Conservation (phyloP, 148 eudicot species). For the Amaranthus cruentus region DNA sequence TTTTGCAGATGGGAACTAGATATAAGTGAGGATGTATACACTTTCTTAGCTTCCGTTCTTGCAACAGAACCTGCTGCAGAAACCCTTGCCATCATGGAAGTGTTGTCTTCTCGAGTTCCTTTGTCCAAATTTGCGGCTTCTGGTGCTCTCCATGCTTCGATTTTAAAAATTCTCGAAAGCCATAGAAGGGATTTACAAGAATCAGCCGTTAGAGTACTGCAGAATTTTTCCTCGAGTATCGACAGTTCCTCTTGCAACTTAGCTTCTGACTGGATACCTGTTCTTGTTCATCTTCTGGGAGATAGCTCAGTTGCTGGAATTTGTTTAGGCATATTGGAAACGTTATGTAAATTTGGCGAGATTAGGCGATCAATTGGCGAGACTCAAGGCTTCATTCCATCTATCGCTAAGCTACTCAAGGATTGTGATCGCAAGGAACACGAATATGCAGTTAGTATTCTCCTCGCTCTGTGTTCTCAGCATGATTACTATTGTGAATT, state of each 20-base stretch:
- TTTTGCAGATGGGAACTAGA: constrained; percentile 41
- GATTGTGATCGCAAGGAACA: constrained; percentile 43
- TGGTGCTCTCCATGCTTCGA: constrained; percentile 33
- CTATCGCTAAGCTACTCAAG: constrained; percentile 57
- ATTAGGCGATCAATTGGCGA: constrained; percentile 39
- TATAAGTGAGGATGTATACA: constrained; percentile 43
- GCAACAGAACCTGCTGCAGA: constrained; percentile 43
- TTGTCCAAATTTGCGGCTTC: constrained; percentile 38
- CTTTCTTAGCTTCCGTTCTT: constrained; percentile 52
- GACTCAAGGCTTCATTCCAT: constrained; percentile 63
- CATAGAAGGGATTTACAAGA: constrained; percentile 37
- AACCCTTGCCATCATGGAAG: constrained; percentile 53
- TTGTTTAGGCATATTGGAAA: constrained; percentile 49
- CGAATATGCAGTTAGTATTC: constrained; percentile 53
- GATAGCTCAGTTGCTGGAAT: constrained; percentile 42
- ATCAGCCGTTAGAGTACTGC: constrained; percentile 46
- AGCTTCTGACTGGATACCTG: constrained; percentile 45
- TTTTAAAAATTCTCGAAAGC: constrained; percentile 44
- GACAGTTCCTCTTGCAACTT: constrained; percentile 28
- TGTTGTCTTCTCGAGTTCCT: constrained; percentile 33
- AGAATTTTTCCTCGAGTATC: constrained; percentile 41
- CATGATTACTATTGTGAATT: constrained; percentile 41
- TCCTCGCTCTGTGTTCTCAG: constrained; percentile 59
- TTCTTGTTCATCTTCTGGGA: constrained; percentile 47
- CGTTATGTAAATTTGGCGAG: constrained; percentile 40